These are phyloP conservation scores for Gloeostereum incarnatum DNA, from an alignment of 768 basidiomycete genomes.

Conservation along the genomic window DNA sequence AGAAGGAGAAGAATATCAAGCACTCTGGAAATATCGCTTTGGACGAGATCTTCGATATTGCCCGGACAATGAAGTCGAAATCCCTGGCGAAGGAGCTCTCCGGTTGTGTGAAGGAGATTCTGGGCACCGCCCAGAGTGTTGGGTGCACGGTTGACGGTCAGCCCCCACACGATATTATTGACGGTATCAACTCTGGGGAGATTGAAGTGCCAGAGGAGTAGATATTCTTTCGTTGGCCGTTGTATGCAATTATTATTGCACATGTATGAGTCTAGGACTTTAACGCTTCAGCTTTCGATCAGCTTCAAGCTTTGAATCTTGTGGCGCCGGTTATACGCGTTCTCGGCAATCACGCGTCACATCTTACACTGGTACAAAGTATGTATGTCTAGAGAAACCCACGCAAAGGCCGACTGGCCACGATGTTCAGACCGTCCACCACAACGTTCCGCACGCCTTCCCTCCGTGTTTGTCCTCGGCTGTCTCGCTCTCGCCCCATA, in stretches of 20 bases:
- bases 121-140: conserved; percentile 94
- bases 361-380: not conserved
- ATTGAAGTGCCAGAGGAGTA: conserved; percentile 85
- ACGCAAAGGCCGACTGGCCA: not conserved
- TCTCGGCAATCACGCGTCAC: too few relatives aligned
- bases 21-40: conserved; percentile 91
- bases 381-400: not conserved
- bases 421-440: not conserved
- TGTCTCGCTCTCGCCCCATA: not conserved
- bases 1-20: conserved; percentile 99
- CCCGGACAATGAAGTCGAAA: conserved; percentile 92
- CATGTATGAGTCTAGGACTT: too few relatives aligned
- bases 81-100: conserved; percentile 89
- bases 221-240: conserved; percentile 17
- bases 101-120: conserved; percentile 91
- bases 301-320: too few relatives aligned
- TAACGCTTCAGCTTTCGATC: too few relatives aligned
- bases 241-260: too few relatives aligned
- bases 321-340: too few relatives aligned
- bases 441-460: not conserved
- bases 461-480: not conserved
- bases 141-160: conserved; percentile 95
- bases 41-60: conserved; percentile 92
- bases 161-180: conserved; percentile 90
- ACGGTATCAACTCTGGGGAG: conserved; percentile 76